Evolutionary conservation across 2,329 filamentous ascomycete genomes (phyloP).

Genomic region (Nemania serpens): DNA sequence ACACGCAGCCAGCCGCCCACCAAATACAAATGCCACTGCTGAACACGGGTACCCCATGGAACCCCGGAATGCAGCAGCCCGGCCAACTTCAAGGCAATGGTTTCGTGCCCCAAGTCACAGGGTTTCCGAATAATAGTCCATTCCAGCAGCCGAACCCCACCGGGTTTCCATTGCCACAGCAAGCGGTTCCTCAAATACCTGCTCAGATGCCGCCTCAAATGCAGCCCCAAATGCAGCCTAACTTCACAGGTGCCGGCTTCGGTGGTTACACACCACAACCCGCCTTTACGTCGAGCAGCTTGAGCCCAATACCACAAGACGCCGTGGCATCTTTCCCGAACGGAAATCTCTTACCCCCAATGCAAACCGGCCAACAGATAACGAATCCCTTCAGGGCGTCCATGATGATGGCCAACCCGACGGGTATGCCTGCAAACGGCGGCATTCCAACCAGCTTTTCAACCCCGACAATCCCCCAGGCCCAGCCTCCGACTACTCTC

Average conservation of each 20-base stretch:
- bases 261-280: constrained; percentile 77
- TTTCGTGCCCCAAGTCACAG: constrained; percentile 42
- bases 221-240: constrained; percentile 47
- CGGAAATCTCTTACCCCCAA: constrained; percentile 47
- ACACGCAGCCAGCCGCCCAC: constrained; percentile 40
- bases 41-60: constrained; percentile 47
- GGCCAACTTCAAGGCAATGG: constrained; percentile 40
- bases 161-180: constrained; percentile 43
- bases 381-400: constrained; percentile 96
- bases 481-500: constrained; percentile 35
- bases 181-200: constrained; percentile 50
- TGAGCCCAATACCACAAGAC: constrained; percentile 64
- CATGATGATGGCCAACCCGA: constrained; percentile 69
- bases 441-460: constrained; percentile 43
- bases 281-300: constrained; percentile 56
- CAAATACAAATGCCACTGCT: constrained; percentile 38
- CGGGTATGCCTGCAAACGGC: constrained; percentile 48
- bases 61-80: constrained; percentile 41
- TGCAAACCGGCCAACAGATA: constrained; percentile 58
- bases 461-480: constrained; percentile 47
- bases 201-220: constrained; percentile 43
- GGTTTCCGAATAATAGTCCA: constrained; percentile 48
- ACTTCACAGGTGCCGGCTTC: constrained; percentile 75
- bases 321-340: constrained; percentile 56
- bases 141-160: constrained; percentile 48